Evolutionary conservation across 2,329 filamentous ascomycete species (phyloP), one percentile per base, ranked within the genome.

Genomic region (Eurotiales sp.): DNA sequence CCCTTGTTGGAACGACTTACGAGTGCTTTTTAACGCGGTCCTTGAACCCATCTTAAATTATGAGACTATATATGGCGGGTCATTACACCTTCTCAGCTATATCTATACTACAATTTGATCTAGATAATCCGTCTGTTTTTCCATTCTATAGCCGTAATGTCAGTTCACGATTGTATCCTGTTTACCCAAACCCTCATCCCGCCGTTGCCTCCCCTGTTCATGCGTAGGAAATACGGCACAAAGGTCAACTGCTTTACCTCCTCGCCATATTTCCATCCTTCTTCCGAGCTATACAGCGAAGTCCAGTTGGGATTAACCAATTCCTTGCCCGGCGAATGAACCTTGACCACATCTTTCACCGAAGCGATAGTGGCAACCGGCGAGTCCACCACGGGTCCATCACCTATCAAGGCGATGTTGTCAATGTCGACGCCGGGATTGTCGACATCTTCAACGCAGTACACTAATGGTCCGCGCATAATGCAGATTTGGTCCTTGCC

Each of bases 391-490:
- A 44, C 12, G 2, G 25, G 2, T 1, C 17, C 21, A 10, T 55
- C 15, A 4, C 19, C 45, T 50, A 62, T 59, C 57, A 63, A 58
- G 51, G 61, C 62, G 52, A 83, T 79, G 56, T 81, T 73, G 1
- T 67, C 37, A 25, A 53, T 34, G 17, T 58, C 46, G 78, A 80
- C 77, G 78, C 82, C 0, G 65, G 54, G 30, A 51, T 84, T 82
- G 57, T 84, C 81, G 6, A 72, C 59, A 50, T 84, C 81, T 59
- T 85, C 82, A 3, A 79, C 72, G 52, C 81, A 85, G 62, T 84
- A 85, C 4, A 84, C 68, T 5, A 85, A 59, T 0, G 81, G 82
- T 0, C 82, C 82, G 3, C 81, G 72, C 2, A 75, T 79, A 6
- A 84, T 62, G 1, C 76, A 72, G 32, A 82, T 56, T 2, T 77